phyloP scores from a whole-genome alignment of 495 filamentous ascomycete genomes.

The Zalerion maritima region DNA sequence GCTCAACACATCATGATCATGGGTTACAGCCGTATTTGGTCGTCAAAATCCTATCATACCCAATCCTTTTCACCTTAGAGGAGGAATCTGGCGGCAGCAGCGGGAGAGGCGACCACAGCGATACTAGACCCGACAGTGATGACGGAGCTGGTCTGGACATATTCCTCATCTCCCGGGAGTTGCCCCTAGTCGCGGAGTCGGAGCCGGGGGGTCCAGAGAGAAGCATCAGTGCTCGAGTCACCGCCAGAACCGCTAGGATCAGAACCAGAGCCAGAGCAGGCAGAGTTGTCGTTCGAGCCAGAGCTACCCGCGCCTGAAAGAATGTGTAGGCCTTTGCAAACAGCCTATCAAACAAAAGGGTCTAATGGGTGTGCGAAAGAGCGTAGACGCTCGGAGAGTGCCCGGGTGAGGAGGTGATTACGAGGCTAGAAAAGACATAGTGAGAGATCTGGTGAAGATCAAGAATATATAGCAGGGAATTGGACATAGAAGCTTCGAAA shows the following conservation, averaged over 20 bases:
- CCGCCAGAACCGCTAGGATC: not conserved
- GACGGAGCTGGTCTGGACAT: too few relatives aligned
- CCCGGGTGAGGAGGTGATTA: conserved; percentile 3
- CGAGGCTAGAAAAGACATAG: not conserved
- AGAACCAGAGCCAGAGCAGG: conserved; percentile 3
- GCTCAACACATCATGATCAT: too few relatives aligned
- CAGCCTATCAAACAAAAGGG: not conserved
- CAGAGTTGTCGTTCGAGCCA: conserved; percentile 1
- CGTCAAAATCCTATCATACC: too few relatives aligned
- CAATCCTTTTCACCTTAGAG: not conserved
- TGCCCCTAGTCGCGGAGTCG: too few relatives aligned
- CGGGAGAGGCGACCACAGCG: conserved; percentile 3
- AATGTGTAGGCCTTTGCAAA: not conserved
- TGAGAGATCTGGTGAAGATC: conserved; percentile 1
- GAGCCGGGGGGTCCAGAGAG: too few relatives aligned
- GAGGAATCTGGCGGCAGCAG: conserved; percentile 13
- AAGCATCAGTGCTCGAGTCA: not conserved
- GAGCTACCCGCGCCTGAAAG: conserved; percentile 1
- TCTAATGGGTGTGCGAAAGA: too few relatives aligned
- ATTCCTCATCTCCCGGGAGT: too few relatives aligned
- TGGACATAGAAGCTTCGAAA: too few relatives aligned
- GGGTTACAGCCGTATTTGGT: too few relatives aligned
- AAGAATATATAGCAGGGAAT: conserved; percentile 7
- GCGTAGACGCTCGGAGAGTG: too few relatives aligned
- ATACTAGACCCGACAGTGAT: conserved; percentile 7